Percentiles rank a stretch among this genome's conserved stretches.
phyloP scores from a whole-genome alignment of 345 rosid genomes.

The Eucalyptus curtisii region DNA sequence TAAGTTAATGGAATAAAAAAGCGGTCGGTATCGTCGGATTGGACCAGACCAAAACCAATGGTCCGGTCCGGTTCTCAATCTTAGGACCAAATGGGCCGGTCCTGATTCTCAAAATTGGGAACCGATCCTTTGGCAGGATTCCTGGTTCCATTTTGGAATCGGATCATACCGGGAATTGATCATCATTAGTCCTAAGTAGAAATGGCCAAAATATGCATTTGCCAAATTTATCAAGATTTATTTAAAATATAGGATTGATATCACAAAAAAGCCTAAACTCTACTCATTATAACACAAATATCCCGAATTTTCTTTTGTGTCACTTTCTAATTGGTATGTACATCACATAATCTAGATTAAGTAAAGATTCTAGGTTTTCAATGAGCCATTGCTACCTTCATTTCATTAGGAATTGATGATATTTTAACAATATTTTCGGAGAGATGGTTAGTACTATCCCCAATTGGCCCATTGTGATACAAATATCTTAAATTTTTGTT shows the following conservation, averaged over 20 bases:
- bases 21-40: fast-evolving
- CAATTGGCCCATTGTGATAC: not conserved
- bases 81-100: fast-evolving
- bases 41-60: fast-evolving
- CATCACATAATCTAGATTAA: not conserved
- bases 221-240: not conserved
- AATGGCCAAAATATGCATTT: not conserved
- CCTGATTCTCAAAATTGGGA: fast-evolving
- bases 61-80: fast-evolving
- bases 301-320: too few species aligned
- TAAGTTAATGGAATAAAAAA: too few species aligned
- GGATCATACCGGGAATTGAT: fast-evolving
- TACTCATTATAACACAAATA: not conserved
- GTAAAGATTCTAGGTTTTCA: not conserved
- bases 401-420: not conserved
- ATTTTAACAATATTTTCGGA: fast-evolving
- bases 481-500: too few species aligned
- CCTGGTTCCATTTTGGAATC: fast-evolving
- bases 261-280: too few species aligned
- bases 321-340: too few species aligned
- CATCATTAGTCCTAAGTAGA: not conserved
- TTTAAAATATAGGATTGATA: not conserved
- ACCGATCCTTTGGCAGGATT: fast-evolving
- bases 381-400: not conserved
- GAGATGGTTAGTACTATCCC: too few species aligned